Conservation (phyloP, 1,284 basidiomycete species). For the Rhizoctonia solani region DNA sequence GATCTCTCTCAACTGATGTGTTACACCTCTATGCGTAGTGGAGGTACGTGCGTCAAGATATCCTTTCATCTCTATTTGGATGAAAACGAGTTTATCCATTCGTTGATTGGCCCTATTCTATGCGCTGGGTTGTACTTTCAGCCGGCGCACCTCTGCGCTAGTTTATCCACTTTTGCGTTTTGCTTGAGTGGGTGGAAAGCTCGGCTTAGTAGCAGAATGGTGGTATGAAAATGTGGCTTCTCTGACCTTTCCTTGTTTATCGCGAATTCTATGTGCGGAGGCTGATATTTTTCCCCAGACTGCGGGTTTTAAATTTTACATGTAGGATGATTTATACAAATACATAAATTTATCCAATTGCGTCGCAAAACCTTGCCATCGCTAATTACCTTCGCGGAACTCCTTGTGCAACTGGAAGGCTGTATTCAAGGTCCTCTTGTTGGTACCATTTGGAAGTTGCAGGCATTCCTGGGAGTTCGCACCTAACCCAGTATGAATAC, state of each 20-base stretch:
- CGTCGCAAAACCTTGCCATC: background rate
- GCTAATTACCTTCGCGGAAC: background rate
- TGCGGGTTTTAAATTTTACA: background rate
- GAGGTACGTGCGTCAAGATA: background rate
- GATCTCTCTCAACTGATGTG: no score
- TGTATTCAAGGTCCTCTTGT: constrained; percentile 29
- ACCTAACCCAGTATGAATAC: constrained; percentile 29
- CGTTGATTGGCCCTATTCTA: constrained; percentile 61
- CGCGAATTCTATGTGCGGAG: no score
- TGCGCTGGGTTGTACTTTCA: constrained; percentile 45
- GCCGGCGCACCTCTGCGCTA: constrained; percentile 47
- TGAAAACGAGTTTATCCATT: constrained; percentile 84
- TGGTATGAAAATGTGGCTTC: constrained; percentile 71
- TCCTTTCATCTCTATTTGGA: constrained; percentile 41
- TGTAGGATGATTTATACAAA: background rate
- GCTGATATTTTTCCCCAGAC: background rate
- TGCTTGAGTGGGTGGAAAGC: constrained; percentile 53
- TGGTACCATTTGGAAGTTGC: constrained; percentile 25
- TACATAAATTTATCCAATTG: background rate
- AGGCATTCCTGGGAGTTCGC: constrained; percentile 8
- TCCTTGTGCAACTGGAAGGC: constrained; percentile 8
- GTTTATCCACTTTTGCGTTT: constrained; percentile 53
- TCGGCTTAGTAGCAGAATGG: constrained; percentile 47
- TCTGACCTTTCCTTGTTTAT: constrained; percentile 55
- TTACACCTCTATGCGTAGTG: no score